Base-by-base conservation (phyloP, 495 filamentous ascomycete genomes). In the Evernia prunastri region DNA sequence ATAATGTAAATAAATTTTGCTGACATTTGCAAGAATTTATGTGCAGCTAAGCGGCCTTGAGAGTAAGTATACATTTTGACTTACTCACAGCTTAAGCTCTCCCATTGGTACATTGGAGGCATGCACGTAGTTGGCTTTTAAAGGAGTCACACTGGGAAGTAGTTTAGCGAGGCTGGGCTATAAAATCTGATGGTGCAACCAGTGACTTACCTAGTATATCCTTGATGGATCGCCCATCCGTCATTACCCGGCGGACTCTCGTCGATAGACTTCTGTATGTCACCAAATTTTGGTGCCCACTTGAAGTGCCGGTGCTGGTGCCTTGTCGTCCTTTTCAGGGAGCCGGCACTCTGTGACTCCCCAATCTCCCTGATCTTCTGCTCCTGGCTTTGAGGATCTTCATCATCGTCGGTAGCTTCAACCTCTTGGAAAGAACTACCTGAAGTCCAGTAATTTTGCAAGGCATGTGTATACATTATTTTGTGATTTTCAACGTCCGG, bases 51-150 rank as follows among this genome's bases (percentile, higher is more conserved):
- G 3, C 57, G 37, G 39, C 31, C n/a, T 54, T 25, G n/a, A 53
- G 13, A 33, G 23, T 36, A 63, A n/a, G n/a, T 63, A 2, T 63
- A 63, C 61, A 57, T 40, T 13, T 49, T 31, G 31, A 69, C 68
- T 67, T 72, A 94, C 90, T 94, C 86, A 95, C 89, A 96, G 79
- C 79, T 91, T 89, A 67, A 97, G 82, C 80, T 97, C 92, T 67
- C 84, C 81, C 78, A 84, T 70, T 75, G 85, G 69, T 71, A 71
- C 76, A 49, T 77, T 78, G 58, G 84, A 78, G n/a, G 83, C 82
- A 76, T 91, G 90, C 86, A 88, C 91, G 73, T 96, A 98, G 73
- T 95, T 95, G 25, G 92, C 92, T 73, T 88, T 89, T 60, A 98
- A 77, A 31, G 93, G 90, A 25, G 94, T 96, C 56, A 98, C 83